Evolutionary conservation across 2,329 filamentous ascomycete species (phyloP), one percentile per base, ranked within the genome.

Genomic region (Diaporthe ampelina): DNA sequence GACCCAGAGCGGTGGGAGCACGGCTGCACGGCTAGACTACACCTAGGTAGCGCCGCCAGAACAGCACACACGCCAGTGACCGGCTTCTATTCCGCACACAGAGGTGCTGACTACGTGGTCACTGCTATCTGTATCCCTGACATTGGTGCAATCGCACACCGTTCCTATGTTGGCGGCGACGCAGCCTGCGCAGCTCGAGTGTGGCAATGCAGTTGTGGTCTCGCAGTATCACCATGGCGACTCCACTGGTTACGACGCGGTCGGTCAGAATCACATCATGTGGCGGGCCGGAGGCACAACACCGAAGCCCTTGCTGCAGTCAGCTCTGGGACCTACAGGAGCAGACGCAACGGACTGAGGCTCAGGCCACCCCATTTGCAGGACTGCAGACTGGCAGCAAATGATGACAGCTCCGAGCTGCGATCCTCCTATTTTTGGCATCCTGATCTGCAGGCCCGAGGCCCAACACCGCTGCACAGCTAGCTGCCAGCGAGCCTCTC

Each of bases 381-480:
- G 7, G 7, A 5, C 69, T 63, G 43, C 32, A 37, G 32, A 29
- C 32, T n/a, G 32, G n/a, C 9, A 63, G 54, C 35, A 48, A n/a
- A 52, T 50, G 21, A 67, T 52, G 63, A 52, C 63, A 56, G 37
- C 70, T 24, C 37, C 58, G 15, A 58, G 50, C 59, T 21, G 21
- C 45, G 45, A n/a, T n/a, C 45, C 45, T 50, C 24, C 58, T 72
- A 59, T 74, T 74, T 72, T 74, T 65, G 72, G 72, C 26, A 67
- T 48, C 35, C 35, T 24, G 68, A 72, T 72, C 57, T 74, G 40
- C 72, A 56, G n/a, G 45, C 21, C 29, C 50, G 6, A 32, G 45
- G 29, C 15, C 70, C 32, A 48, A 21, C 48, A 40, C 63, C 37
- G 32, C 63, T 68, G 63, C 45, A 54, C 29, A 40, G n/a, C 37